These are phyloP conservation scores for Paxillus involutus DNA, from an alignment of 768 basidiomycete species.

Conservation along the genomic window DNA sequence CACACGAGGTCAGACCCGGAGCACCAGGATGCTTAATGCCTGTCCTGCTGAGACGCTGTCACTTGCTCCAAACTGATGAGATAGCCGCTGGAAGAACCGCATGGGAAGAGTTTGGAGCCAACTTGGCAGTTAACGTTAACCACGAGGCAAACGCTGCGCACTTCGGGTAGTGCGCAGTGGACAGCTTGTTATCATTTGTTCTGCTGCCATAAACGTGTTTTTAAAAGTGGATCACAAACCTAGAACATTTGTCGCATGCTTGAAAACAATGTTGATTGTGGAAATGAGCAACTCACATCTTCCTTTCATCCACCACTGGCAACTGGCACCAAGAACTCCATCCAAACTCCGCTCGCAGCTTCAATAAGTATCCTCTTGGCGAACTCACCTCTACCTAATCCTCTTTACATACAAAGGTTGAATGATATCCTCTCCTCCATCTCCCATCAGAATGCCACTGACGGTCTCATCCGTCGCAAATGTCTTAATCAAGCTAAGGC, in stretches of 20 bases:
- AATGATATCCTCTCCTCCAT: slow-evolving; percentile 22
- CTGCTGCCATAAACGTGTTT: not conserved
- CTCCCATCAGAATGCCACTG: slow-evolving; percentile 22
- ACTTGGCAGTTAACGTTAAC: not conserved
- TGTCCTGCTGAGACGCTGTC: no score
- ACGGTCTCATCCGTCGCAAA: slow-evolving; percentile 44
- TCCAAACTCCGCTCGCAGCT: slow-evolving; percentile 20
- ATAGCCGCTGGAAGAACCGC: slow-evolving; percentile 1
- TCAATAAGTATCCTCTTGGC: not conserved
- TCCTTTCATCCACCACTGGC: not conserved
- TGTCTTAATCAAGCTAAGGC: slow-evolving; percentile 53
- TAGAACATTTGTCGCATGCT: not conserved
- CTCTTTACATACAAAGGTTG: not conserved
- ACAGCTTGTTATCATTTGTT: not conserved
- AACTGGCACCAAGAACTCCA: not conserved
- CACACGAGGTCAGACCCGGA: no score
- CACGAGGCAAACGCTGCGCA: not conserved
- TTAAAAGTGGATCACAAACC: not conserved
- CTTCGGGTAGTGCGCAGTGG: no score
- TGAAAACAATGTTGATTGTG: not conserved
- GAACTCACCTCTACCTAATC: not conserved
- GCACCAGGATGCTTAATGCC: no score
- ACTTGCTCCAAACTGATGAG: not conserved
- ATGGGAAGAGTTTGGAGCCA: not conserved
- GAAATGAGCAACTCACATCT: no score